A percentile compares a stretch with the other conserved stretches of the same genome.
Conservation (phyloP, 345 rosid species). For the Isatis tinctoria region DNA sequence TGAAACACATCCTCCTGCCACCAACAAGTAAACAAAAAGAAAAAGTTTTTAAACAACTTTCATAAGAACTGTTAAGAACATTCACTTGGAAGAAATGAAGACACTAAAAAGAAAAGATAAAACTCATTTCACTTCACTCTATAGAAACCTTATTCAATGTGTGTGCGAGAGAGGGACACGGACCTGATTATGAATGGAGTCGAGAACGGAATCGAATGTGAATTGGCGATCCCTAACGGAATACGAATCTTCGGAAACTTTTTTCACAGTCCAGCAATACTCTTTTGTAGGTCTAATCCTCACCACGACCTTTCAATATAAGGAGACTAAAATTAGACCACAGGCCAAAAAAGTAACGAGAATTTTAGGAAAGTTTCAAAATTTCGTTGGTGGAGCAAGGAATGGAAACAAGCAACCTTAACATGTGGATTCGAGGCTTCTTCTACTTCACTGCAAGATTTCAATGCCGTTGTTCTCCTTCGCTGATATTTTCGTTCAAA, state of each 20-base stretch:
- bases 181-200: slow-evolving; percentile 79
- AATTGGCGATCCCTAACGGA: slow-evolving; percentile 60
- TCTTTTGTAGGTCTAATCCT: slow-evolving; percentile 62
- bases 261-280: slow-evolving; percentile 42
- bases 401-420: slow-evolving; percentile 42
- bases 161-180: background rate
- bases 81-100: background rate
- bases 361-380: background rate
- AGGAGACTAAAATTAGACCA: background rate
- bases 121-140: background rate
- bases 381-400: background rate
- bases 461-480: slow-evolving; percentile 37
- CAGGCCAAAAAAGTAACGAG: background rate
- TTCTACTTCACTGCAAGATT: slow-evolving; percentile 26
- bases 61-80: background rate
- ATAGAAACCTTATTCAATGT: background rate
- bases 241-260: slow-evolving; percentile 55
- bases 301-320: slow-evolving; percentile 60
- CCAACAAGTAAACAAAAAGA: slow-evolving; percentile 10
- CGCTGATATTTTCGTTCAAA: background rate
- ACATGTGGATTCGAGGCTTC: slow-evolving; percentile 56
- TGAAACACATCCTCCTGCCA: slow-evolving; percentile 73
- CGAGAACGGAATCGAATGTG: slow-evolving; percentile 76
- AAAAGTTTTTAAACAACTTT: background rate
- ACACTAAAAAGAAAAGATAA: background rate